Evolutionary conservation across 495 filamentous ascomycete species (phyloP).

Genomic region (Paragyromitra xinjiangensis): DNA sequence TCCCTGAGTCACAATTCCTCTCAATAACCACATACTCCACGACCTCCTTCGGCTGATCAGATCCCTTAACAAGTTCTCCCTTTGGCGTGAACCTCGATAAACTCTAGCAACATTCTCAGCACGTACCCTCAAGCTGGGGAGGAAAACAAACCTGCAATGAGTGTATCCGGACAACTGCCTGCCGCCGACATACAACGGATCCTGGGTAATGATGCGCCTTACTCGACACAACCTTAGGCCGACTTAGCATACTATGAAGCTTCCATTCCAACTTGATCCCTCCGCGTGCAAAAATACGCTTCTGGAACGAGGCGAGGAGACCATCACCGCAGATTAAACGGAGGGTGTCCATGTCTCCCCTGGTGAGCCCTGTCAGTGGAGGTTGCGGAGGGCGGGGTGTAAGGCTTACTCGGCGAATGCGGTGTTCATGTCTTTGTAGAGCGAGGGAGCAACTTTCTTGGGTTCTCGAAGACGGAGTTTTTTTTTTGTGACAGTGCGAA

Average conservation of each 20-base stretch:
- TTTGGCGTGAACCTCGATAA: slow-evolving; percentile 61
- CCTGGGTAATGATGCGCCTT: slow-evolving; percentile 55
- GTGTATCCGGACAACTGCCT: slow-evolving; percentile 76
- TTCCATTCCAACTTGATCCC: slow-evolving; percentile 69
- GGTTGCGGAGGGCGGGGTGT: neutral
- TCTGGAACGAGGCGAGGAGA: slow-evolving; percentile 66
- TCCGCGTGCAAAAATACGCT: slow-evolving; percentile 66
- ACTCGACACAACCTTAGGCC: slow-evolving; percentile 70
- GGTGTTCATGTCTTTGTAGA: slow-evolving; percentile 75
- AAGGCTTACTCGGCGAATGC: slow-evolving; percentile 71
- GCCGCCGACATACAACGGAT: slow-evolving; percentile 65
- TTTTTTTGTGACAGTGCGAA: slow-evolving; percentile 61
- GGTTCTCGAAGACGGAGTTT: slow-evolving; percentile 61
- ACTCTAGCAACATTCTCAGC: slow-evolving; percentile 54
- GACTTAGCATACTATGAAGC: slow-evolving; percentile 69
- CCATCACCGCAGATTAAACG: slow-evolving; percentile 68
- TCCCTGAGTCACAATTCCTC: slow-evolving; percentile 64
- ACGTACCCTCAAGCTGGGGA: neutral
- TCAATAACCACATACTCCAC: slow-evolving; percentile 84
- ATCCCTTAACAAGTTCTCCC: slow-evolving; percentile 60
- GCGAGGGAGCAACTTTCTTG: slow-evolving; percentile 62
- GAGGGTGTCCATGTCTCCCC: slow-evolving; percentile 69
- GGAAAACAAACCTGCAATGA: slow-evolving; percentile 66
- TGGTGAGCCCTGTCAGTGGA: slow-evolving; percentile 39
- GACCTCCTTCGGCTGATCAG: slow-evolving; percentile 69